These are phyloP conservation scores for Aspergillus sp. DNA, from an alignment of 2,329 filamentous ascomycete genomes.

Conservation along the genomic window DNA sequence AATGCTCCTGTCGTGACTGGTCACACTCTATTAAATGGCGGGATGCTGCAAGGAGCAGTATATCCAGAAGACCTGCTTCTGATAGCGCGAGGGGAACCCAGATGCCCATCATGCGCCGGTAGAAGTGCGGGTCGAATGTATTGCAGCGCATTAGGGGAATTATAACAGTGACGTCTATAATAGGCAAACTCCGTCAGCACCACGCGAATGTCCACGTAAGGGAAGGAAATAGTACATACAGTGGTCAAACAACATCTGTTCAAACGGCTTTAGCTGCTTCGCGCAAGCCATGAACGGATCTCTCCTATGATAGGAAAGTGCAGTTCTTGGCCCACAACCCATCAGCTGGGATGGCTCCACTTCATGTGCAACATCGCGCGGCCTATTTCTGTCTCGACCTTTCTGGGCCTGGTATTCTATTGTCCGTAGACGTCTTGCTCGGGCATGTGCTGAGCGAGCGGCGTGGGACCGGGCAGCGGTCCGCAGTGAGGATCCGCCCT, in stretches of 20 bases:
- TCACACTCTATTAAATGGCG: constrained; percentile 14
- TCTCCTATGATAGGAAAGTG: constrained; percentile 9
- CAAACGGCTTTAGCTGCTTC: constrained; percentile 8
- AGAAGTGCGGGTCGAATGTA: neutral
- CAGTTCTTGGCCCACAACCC: neutral
- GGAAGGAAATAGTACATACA: too few species aligned
- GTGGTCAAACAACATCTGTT: constrained; percentile 22
- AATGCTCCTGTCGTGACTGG: neutral
- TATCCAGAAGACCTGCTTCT: constrained; percentile 15
- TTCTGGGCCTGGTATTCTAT: constrained; percentile 22
- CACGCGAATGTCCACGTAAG: too few species aligned
- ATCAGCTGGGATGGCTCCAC: accelerated
- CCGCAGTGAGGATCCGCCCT: neutral
- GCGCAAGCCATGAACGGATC: constrained; percentile 21
- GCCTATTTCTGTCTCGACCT: neutral
- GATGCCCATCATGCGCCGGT: neutral
- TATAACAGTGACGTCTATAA: constrained; percentile 13
- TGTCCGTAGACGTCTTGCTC: constrained; percentile 16
- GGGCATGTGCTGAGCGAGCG: constrained; percentile 20
- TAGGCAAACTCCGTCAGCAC: too few species aligned
- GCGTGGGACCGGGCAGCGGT: constrained; percentile 19
- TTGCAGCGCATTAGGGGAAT: constrained; percentile 12
- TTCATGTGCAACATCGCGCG: accelerated
- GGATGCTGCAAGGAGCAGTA: constrained; percentile 17
- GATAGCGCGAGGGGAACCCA: constrained; percentile 16